Percentiles rank a stretch among this genome's conserved stretches.
Conservation (phyloP, 2,329 filamentous ascomycete genomes). For the Didymella arachidicola region DNA sequence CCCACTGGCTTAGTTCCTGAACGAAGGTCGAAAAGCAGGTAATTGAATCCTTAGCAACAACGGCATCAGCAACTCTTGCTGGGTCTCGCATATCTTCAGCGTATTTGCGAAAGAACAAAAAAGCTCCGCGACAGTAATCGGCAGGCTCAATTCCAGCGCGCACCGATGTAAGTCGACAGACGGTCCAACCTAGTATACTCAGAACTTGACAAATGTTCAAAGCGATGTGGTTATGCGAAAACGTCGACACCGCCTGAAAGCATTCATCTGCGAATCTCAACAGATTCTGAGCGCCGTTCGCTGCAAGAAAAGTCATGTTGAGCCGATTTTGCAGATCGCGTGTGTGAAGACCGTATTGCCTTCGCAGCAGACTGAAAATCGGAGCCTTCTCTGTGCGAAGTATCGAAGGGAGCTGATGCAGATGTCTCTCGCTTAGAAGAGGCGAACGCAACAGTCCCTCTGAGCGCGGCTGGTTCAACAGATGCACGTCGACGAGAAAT, state of each 20-base stretch:
- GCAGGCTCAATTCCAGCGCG: constrained; percentile 23
- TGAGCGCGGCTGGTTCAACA: constrained; percentile 28
- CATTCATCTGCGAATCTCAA: constrained; percentile 32
- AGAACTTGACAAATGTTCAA: constrained; percentile 29
- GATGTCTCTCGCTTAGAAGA: constrained; percentile 42
- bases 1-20: constrained; percentile 39
- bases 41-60: constrained; percentile 38
- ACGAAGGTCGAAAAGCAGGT: constrained; percentile 32
- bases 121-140: constrained; percentile 31
- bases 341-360: constrained; percentile 37
- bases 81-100: constrained; percentile 39
- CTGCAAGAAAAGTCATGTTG: constrained; percentile 34
- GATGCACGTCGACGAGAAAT: constrained; percentile 35
- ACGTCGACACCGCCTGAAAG: constrained; percentile 30
- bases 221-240: constrained; percentile 31
- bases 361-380: constrained; percentile 38
- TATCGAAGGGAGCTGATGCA: constrained; percentile 36
- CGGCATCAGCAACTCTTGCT: constrained; percentile 38
- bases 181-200: constrained; percentile 33
- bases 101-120: constrained; percentile 42
- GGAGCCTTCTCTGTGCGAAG: constrained; percentile 35
- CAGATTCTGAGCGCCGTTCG: constrained; percentile 38
- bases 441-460: constrained; percentile 28
- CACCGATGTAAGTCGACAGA: constrained; percentile 24
- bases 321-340: constrained; percentile 31